Percentiles rank a stretch among this genome's conserved stretches.
phyloP scores from a whole-genome alignment of 176 grass and related monocot species.

The Ampelocalamus luodianensis region DNA sequence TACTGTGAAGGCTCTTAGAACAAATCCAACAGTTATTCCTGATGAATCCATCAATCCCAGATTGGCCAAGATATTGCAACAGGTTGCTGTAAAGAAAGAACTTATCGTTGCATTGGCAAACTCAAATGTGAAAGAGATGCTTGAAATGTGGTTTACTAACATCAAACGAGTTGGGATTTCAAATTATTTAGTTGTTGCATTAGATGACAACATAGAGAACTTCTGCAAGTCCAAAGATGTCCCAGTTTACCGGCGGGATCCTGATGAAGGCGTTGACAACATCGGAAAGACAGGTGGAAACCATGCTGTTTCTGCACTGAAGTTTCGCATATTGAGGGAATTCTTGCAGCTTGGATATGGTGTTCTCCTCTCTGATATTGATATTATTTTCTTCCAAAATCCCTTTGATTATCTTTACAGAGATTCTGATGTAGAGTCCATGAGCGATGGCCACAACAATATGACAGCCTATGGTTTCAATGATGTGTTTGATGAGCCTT shows the following conservation, averaged over 20 bases:
- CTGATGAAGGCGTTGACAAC: constrained; percentile 77
- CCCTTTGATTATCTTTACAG: constrained; percentile 91
- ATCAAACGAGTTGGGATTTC: constrained; percentile 86
- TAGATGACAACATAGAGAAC: constrained; percentile 73
- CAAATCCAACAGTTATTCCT: constrained; percentile 77
- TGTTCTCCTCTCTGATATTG: constrained; percentile 89
- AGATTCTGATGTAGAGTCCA: constrained; percentile 93
- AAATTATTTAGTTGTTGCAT: constrained; percentile 92
- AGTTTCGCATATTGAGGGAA: constrained; percentile 89
- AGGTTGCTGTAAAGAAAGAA: constrained; percentile 82
- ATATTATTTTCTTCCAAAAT: constrained; percentile 95
- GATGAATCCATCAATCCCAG: constrained; percentile 80
- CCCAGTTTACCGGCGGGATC: constrained; percentile 79
- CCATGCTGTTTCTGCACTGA: constrained; percentile 91
- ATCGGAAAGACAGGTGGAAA: constrained; percentile 81
- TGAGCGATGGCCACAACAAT: constrained; percentile 94
- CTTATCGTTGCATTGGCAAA: constrained; percentile 91
- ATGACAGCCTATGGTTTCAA: constrained; percentile 95
- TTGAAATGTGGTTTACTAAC: constrained; percentile 89
- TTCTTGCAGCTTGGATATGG: constrained; percentile 98
- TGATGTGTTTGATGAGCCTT: constrained; percentile 94
- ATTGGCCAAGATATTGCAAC: constrained; percentile 72
- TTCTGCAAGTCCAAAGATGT: constrained; percentile 77
- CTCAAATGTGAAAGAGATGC: constrained; percentile 86
- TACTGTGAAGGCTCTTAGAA: constrained; percentile 87